These are phyloP conservation scores for Axilococcus clingmanii DNA, from an alignment of 139 green algal species.

Conservation along the genomic window DNA sequence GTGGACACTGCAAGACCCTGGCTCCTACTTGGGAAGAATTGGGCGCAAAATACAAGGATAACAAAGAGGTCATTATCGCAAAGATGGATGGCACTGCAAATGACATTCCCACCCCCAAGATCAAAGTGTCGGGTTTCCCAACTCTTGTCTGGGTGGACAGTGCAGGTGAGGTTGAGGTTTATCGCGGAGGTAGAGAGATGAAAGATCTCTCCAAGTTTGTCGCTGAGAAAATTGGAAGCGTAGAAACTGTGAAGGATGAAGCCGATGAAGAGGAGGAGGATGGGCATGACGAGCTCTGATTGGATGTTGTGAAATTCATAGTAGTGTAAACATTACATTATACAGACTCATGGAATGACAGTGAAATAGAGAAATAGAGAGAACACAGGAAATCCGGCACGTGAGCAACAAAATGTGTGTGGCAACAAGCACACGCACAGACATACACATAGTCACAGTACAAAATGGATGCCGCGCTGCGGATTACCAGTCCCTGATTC, in stretches of 20 bases:
- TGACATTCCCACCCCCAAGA: constrained; percentile 31
- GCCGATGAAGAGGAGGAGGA: neutral
- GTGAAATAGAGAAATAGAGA: too few relatives aligned
- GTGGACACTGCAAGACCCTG: constrained; percentile 55
- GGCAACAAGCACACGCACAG: too few relatives aligned
- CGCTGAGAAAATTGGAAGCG: neutral
- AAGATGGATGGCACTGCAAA: constrained; percentile 62
- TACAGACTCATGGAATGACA: too few relatives aligned
- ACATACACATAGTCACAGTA: too few relatives aligned
- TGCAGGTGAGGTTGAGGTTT: constrained; percentile 8
- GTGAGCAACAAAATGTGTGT: too few relatives aligned
- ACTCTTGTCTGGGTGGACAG: constrained; percentile 27
- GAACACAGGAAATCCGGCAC: too few relatives aligned
- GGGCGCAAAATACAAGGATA: constrained; percentile 19
- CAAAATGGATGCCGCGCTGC: too few relatives aligned
- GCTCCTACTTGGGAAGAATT: constrained; percentile 44
- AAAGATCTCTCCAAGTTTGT: constrained; percentile 46
- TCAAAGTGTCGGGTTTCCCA: constrained; percentile 30
- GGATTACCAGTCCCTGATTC: too few relatives aligned
- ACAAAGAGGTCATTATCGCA: constrained; percentile 43
- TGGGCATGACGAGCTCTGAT: neutral
- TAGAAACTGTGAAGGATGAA: neutral
- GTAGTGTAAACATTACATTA: too few relatives aligned
- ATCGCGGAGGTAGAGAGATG: constrained; percentile 12
- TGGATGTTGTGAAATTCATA: too few relatives aligned